Percentiles rank a stretch among this genome's conserved stretches.
Conservation (phyloP, 768 basidiomycete species). For the Trametes maxima region DNA sequence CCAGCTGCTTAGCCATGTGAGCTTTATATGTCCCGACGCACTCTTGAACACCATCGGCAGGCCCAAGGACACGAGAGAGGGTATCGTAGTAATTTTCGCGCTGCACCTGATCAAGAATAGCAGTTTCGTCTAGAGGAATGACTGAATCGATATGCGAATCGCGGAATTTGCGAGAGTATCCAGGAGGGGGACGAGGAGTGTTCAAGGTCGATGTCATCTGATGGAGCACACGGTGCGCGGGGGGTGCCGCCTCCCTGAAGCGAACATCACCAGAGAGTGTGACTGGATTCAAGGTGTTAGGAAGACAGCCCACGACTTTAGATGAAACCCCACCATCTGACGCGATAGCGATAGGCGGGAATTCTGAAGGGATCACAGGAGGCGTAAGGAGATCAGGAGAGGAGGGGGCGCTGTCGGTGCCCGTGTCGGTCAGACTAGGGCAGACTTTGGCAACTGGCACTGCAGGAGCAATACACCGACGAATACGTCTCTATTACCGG, state of each 20-base stretch:
- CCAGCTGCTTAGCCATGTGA: conserved; percentile 51
- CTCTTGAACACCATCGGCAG: conserved; percentile 49
- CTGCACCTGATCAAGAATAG: conserved; percentile 46
- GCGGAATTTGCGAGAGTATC: conserved; percentile 11
- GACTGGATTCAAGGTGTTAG: background rate
- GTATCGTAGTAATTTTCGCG: conserved; percentile 54
- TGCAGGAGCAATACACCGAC: conserved; percentile 11
- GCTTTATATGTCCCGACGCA: conserved; percentile 53
- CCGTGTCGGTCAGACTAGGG: background rate
- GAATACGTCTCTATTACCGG: conserved; percentile 7
- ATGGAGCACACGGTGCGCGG: background rate
- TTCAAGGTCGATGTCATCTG: background rate
- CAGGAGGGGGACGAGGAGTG: background rate
- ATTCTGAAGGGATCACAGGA: background rate
- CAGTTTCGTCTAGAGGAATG: conserved; percentile 33
- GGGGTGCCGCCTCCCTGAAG: background rate
- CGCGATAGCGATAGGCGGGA: background rate
- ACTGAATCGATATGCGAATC: conserved; percentile 13
- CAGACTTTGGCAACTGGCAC: background rate
- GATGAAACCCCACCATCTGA: too few relatives aligned
- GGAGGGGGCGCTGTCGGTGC: conserved; percentile 6
- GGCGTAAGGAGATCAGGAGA: conserved; percentile 6
- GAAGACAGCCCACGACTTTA: background rate
- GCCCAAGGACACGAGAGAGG: conserved; percentile 51
- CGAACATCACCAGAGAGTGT: background rate